phyloP scores from a whole-genome alignment of 2,329 filamentous ascomycete genomes.

The Neonectria magnoliae region DNA sequence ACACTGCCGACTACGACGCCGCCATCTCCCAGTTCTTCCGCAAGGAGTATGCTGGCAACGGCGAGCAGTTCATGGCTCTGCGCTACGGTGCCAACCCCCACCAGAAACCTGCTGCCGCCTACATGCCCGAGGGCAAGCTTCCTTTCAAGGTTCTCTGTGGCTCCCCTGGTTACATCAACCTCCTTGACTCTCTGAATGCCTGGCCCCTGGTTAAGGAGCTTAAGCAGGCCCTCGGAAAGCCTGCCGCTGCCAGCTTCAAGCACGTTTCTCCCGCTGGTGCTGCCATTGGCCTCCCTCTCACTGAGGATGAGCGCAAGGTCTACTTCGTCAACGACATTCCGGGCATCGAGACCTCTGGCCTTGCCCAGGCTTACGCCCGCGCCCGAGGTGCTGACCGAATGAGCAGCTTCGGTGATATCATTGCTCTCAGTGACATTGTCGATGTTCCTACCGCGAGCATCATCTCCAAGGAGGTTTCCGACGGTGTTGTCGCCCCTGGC shows the following conservation, averaged over 20 bases:
- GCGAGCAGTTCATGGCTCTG: slow-evolving; percentile 83
- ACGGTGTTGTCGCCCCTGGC: slow-evolving; percentile 92
- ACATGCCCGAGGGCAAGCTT: slow-evolving; percentile 74
- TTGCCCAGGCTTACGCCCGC: slow-evolving; percentile 95
- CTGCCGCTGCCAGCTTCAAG: slow-evolving; percentile 98
- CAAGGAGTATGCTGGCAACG: slow-evolving; percentile 91
- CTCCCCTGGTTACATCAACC: slow-evolving; percentile 95
- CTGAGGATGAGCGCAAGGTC: slow-evolving; percentile 89
- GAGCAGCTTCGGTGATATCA: slow-evolving; percentile 98
- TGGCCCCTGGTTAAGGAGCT: slow-evolving; percentile 98
- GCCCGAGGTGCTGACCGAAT: slow-evolving; percentile 96
- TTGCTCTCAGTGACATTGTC: slow-evolving; percentile 90
- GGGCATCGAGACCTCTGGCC: slow-evolving; percentile 83
- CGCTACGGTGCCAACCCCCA: slow-evolving; percentile 98
- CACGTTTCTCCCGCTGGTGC: slow-evolving; percentile 97
- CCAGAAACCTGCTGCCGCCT: slow-evolving; percentile 95
- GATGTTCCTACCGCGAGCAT: slow-evolving; percentile 96
- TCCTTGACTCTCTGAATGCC: slow-evolving; percentile 94
- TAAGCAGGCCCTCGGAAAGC: slow-evolving; percentile 84
- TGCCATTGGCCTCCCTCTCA: slow-evolving; percentile 89
- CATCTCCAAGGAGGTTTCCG: slow-evolving; percentile 96
- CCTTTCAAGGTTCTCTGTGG: slow-evolving; percentile 96
- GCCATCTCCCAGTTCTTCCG: slow-evolving; percentile 98
- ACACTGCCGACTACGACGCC: slow-evolving; percentile 95
- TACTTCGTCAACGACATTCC: slow-evolving; percentile 98